Percentiles rank a stretch among this genome's conserved stretches.
Conservation (phyloP, 2,329 filamentous ascomycete species). For the Botrytis pseudocinerea region DNA sequence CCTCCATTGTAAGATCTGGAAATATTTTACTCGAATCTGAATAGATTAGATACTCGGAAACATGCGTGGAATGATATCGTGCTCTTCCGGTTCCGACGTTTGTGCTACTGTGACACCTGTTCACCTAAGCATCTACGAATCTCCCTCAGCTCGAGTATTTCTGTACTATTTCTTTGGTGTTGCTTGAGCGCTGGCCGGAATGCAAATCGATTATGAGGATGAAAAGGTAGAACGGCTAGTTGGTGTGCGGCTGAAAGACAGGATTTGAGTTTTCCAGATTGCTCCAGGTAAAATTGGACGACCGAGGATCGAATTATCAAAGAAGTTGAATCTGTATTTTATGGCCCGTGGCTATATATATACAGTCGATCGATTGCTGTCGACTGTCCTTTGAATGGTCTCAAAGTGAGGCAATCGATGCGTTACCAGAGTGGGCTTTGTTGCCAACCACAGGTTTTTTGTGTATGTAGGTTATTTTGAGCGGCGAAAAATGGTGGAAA, state of each 20-base stretch:
- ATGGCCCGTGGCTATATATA: slow-evolving; percentile 13
- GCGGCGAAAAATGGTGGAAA: neutral
- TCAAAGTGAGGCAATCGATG: slow-evolving; percentile 22
- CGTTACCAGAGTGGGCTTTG: slow-evolving; percentile 9
- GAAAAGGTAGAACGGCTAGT: neutral
- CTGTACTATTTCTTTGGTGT: slow-evolving; percentile 9
- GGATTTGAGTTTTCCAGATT: neutral
- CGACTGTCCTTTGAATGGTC: slow-evolving; percentile 17
- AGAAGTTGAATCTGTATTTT: slow-evolving; percentile 11
- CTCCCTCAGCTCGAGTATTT: slow-evolving; percentile 35
- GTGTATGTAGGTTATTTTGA: neutral
- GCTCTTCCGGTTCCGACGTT: slow-evolving; percentile 40
- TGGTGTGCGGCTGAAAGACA: slow-evolving; percentile 21
- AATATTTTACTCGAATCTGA: slow-evolving; percentile 27
- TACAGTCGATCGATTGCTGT: slow-evolving; percentile 20
- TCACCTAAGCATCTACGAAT: slow-evolving; percentile 38
- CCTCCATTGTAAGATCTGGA: slow-evolving; percentile 44
- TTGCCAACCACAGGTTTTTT: neutral
- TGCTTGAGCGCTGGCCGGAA: slow-evolving; percentile 10
- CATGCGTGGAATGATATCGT: slow-evolving; percentile 42
- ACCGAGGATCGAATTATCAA: slow-evolving; percentile 2
- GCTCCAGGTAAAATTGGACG: neutral
- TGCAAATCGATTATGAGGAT: slow-evolving; percentile 1
- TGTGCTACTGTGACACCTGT: slow-evolving; percentile 40
- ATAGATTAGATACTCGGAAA: slow-evolving; percentile 34